phyloP scores from a whole-genome alignment of 257 asterid species.

The Avicennia marina region DNA sequence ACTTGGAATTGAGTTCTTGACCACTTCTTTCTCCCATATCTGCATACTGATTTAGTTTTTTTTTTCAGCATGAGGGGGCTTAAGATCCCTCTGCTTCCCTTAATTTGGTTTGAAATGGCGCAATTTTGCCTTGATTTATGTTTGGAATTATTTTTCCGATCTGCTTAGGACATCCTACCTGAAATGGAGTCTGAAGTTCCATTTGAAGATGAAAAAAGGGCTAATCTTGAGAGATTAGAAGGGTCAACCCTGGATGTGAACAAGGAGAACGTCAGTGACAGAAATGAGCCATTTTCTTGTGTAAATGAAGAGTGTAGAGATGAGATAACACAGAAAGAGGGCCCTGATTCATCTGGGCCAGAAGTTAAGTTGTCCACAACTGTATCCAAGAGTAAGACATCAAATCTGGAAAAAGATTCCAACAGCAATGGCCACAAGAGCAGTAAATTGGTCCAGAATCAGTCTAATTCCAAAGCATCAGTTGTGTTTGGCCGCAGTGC shows the following conservation, averaged over 20 bases:
- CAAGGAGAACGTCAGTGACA: conserved; percentile 18
- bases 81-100: not conserved
- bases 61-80: no score
- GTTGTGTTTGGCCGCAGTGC: conserved; percentile 41
- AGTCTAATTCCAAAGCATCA: conserved; percentile 31
- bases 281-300: conserved; percentile 20
- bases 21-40: not conserved
- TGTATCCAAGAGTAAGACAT: conserved; percentile 27
- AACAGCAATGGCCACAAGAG: conserved; percentile 22
- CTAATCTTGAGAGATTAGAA: conserved; percentile 23
- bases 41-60: not conserved
- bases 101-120: not conserved
- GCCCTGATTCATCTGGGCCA: conserved; percentile 20
- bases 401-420: conserved; percentile 15
- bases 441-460: conserved; percentile 34
- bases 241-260: conserved; percentile 24
- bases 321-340: conserved; percentile 25
- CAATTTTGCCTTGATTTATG: not conserved
- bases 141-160: not conserved
- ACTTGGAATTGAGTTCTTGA: not conserved
- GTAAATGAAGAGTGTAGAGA: conserved; percentile 26
- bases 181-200: conserved; percentile 58
- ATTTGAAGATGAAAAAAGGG: conserved; percentile 39
- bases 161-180: conserved; percentile 5
- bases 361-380: conserved; percentile 22